phyloP scores from a whole-genome alignment of 2,329 filamentous ascomycete genomes.

The Fusarium equiseti region DNA sequence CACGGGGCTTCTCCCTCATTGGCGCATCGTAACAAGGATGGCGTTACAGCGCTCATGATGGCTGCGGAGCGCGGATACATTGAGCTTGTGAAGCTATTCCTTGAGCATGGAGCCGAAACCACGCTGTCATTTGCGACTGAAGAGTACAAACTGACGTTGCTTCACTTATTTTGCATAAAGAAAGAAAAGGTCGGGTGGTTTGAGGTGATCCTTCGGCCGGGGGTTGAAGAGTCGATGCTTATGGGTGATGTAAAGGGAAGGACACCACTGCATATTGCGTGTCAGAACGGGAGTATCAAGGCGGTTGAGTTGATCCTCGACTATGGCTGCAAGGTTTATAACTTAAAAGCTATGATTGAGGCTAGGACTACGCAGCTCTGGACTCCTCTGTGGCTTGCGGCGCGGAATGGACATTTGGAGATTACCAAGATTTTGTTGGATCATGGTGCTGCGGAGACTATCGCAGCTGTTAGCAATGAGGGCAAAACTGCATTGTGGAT shows the following conservation, averaged over 20 bases:
- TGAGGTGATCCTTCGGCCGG: accelerated
- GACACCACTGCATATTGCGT: neutral
- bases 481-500: neutral
- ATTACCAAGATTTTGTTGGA: neutral
- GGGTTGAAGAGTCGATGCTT: accelerated
- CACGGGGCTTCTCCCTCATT: neutral
- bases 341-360: neutral
- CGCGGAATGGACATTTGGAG: neutral
- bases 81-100: accelerated
- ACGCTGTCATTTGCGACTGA: accelerated
- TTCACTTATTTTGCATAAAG: accelerated
- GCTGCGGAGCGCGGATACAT: accelerated
- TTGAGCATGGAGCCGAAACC: accelerated
- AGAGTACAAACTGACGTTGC: accelerated
- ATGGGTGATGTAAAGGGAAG: accelerated
- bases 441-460: neutral
- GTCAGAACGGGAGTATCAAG: accelerated
- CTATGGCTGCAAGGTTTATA: neutral
- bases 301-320: neutral
- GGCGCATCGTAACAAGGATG: accelerated
- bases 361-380: neutral
- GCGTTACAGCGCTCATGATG: neutral
- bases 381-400: neutral
- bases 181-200: too few species aligned
- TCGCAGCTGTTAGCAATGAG: accelerated